phyloP scores from a whole-genome alignment of 164 flowering plant species.

The Magnolia sinica region DNA sequence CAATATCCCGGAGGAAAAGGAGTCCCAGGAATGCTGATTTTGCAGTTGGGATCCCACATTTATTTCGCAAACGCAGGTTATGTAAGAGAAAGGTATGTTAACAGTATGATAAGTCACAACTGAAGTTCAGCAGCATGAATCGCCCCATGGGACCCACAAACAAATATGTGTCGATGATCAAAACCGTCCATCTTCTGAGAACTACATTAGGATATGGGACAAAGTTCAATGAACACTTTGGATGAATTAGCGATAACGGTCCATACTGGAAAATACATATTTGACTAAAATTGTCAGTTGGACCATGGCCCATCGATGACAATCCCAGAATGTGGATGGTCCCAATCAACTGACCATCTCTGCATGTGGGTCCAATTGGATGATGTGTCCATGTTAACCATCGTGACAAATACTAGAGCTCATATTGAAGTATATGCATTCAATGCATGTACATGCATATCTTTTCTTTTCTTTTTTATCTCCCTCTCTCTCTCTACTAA shows the following conservation, averaged over 20 bases:
- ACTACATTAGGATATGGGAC: neutral
- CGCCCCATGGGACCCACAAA: neutral
- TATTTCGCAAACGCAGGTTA: slow-evolving; percentile 63
- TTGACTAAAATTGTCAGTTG: too few relatives aligned
- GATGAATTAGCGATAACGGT: neutral
- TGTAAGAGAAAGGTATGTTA: slow-evolving; percentile 59
- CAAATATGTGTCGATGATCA: neutral
- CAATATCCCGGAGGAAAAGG: slow-evolving; percentile 54
- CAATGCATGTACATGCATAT: too few relatives aligned
- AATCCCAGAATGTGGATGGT: too few relatives aligned
- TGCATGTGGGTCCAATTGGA: too few relatives aligned
- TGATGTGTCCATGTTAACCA: too few relatives aligned
- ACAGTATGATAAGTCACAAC: neutral
- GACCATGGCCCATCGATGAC: too few relatives aligned
- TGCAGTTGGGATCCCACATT: slow-evolving; percentile 74
- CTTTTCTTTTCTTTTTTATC: too few relatives aligned
- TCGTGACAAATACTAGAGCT: too few relatives aligned
- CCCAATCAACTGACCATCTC: too few relatives aligned
- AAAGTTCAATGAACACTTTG: neutral
- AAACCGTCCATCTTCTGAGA: neutral
- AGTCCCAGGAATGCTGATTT: slow-evolving; percentile 44
- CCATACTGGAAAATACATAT: too few relatives aligned
- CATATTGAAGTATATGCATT: too few relatives aligned
- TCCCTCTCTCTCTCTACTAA: too few relatives aligned
- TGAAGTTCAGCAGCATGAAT: neutral